Percentiles rank a stretch among this genome's conserved stretches.
phyloP scores from a whole-genome alignment of 2,329 filamentous ascomycete species.

The Ophiostoma pallidulum region DNA sequence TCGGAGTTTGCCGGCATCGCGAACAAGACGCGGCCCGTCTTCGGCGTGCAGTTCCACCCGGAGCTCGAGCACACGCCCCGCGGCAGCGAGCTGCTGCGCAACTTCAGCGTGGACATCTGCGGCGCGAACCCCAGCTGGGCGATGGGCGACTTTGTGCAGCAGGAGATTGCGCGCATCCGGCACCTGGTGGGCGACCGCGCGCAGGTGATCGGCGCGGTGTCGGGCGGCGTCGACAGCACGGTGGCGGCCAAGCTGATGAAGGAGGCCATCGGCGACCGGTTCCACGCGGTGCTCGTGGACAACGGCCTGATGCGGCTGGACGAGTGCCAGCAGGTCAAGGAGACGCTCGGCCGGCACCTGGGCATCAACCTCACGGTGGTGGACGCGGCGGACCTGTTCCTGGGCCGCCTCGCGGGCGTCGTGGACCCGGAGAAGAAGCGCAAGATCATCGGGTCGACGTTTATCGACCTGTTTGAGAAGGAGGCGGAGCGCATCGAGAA shows the following conservation, averaged over 20 bases:
- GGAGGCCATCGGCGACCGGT: constrained; percentile 74
- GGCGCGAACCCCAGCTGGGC: constrained; percentile 67
- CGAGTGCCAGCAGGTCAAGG: constrained; percentile 73
- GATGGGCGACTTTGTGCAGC: constrained; percentile 73
- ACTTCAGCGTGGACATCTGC: constrained; percentile 81
- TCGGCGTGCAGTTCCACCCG: constrained; percentile 80
- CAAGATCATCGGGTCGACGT: constrained; percentile 75
- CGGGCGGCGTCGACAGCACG: constrained; percentile 79
- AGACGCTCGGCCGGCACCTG: constrained; percentile 67
- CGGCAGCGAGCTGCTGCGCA: constrained; percentile 62
- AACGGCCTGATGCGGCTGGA: constrained; percentile 72
- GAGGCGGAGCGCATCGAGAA: constrained; percentile 61
- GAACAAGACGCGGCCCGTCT: constrained; percentile 58
- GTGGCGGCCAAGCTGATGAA: constrained; percentile 69
- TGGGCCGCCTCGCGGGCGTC: constrained; percentile 66
- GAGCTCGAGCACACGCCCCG: constrained; percentile 57
- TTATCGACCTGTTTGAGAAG: constrained; percentile 62
- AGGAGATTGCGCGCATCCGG: constrained; percentile 73
- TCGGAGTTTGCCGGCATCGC: constrained; percentile 71
- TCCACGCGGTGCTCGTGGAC: constrained; percentile 61
- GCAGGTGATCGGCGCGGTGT: constrained; percentile 53
- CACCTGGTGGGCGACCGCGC: constrained; percentile 70
- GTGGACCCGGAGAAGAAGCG: constrained; percentile 60
- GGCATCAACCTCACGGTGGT: constrained; percentile 87
- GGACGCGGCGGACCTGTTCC: constrained; percentile 68